Percentiles rank a stretch among this genome's conserved stretches.
Conservation (phyloP, 176 grass and related monocot species). For the Musa troglodytarum region DNA sequence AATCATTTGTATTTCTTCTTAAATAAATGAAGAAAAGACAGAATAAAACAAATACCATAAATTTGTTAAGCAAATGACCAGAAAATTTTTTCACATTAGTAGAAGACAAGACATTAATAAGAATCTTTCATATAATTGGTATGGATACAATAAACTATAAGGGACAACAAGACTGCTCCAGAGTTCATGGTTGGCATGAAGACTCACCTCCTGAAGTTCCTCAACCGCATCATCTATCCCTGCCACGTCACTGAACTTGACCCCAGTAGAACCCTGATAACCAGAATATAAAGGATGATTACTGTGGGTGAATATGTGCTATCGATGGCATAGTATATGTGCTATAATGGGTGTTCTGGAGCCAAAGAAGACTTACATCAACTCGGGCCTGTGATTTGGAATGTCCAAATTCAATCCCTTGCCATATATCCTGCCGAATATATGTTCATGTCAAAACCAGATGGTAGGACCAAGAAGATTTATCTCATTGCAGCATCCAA, state of each 20-base stretch:
- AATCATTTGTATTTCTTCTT: too few relatives aligned
- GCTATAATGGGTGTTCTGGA: not conserved
- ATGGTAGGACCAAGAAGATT: not conserved
- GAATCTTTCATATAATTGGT: not conserved
- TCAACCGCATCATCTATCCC: constrained; percentile 39
- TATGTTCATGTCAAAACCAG: not conserved
- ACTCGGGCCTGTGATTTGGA: constrained; percentile 33
- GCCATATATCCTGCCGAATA: constrained; percentile 33
- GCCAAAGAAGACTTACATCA: constrained; percentile 23
- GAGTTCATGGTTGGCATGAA: not conserved
- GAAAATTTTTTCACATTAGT: too few relatives aligned
- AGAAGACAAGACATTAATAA: not conserved
- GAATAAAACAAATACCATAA: too few relatives aligned
- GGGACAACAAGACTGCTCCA: not conserved
- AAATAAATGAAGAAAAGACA: too few relatives aligned
- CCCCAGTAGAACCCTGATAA: constrained; percentile 32
- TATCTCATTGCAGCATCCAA: not conserved
- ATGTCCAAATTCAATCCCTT: constrained; percentile 38
- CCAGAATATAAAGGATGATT: not conserved
- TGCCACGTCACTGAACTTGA: constrained; percentile 35
- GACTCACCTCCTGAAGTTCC: constrained; percentile 27
- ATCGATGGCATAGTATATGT: not conserved
- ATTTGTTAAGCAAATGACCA: too few relatives aligned
- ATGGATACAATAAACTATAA: not conserved
- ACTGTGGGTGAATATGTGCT: not conserved